Evolutionary conservation across 768 basidiomycete species (phyloP).

Genomic region (Albatrellus ellisii): DNA sequence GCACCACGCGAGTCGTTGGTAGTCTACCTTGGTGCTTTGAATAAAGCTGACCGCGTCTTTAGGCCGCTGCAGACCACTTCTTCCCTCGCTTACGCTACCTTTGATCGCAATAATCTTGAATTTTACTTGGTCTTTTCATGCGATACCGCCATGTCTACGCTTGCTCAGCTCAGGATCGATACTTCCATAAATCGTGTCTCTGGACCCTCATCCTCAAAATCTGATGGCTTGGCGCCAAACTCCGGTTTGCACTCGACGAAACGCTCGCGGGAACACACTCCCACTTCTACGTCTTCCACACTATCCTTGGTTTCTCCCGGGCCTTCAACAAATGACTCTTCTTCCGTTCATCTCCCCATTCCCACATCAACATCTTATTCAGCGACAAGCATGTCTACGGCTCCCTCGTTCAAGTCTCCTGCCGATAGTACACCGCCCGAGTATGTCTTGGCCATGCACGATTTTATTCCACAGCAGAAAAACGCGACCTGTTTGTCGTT

Average conservation of each 20-base stretch:
- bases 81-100: background rate
- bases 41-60: too few species aligned
- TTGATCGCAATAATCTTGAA: background rate
- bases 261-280: too few species aligned
- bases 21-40: too few species aligned
- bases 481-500: conserved; percentile 80
- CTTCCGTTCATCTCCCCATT: conserved; percentile 15
- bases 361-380: conserved; percentile 16
- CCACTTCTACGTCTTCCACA: conserved; percentile 10
- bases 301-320: conserved; percentile 7
- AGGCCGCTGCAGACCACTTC: too few species aligned
- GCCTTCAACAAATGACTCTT: conserved; percentile 13
- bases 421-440: conserved; percentile 27
- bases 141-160: conserved; percentile 14
- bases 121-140: conserved; percentile 12
- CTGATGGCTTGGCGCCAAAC: conserved; percentile 1
- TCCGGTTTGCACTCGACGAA: conserved; percentile 6
- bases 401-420: conserved; percentile 6
- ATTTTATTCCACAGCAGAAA: conserved; percentile 62
- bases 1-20: too few species aligned
- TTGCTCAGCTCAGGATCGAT: conserved; percentile 21
- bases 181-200: conserved; percentile 17
- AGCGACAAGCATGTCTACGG: conserved; percentile 9
- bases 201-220: conserved; percentile 14
- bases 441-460: conserved; percentile 87